Evolutionary conservation across 345 rosid species (phyloP), one percentile per base, ranked within the genome.

Genomic region (Aurinia saxatilis): DNA sequence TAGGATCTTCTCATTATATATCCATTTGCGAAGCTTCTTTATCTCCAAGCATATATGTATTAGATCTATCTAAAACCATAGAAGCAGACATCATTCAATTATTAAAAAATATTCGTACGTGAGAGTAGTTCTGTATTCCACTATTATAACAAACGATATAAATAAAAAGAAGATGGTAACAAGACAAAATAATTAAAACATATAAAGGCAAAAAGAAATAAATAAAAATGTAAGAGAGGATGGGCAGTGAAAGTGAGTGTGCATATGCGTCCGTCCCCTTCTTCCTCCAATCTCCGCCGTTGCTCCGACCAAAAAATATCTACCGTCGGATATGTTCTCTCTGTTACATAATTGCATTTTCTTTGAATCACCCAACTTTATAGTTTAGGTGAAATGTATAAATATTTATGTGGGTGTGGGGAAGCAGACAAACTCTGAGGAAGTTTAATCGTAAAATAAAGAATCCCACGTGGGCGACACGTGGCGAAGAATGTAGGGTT

Each of bases 191-290:
- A 33, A 44, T 6, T 44, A 54, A 54, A n/a, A 54, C 10, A 53
- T 4, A 53, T 21, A 47, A 10, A 49, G 49, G 33, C 16, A 66
- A 57, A 59, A 50, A 17, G 19, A 56, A 37, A 48, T n/a, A 56
- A 48, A 57, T 5, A 38, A 57, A n/a, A n/a, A n/a, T n/a, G n/a
- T n/a, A n/a, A n/a, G n/a, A 11, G 46, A 50, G 66, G 54, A 59
- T 68, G 73, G 61, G 73, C 48, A 68, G 37, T 42, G 66, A 68
- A 36, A 51, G 73, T 33, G 53, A 68, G 73, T 21, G 27, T 33
- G 60, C 73, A 68, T 59, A 50, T 67, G 66, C 65, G 9, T 38
- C 4, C 65, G 9, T 38, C 4, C 25, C 19, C 30, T 34, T 37
- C 8, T n/a, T 27, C 16, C 41, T 48, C 34, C 29, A 39, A 57